Conservation (phyloP, 2,329 filamentous ascomycete species). For the Beauveria caledonica region DNA sequence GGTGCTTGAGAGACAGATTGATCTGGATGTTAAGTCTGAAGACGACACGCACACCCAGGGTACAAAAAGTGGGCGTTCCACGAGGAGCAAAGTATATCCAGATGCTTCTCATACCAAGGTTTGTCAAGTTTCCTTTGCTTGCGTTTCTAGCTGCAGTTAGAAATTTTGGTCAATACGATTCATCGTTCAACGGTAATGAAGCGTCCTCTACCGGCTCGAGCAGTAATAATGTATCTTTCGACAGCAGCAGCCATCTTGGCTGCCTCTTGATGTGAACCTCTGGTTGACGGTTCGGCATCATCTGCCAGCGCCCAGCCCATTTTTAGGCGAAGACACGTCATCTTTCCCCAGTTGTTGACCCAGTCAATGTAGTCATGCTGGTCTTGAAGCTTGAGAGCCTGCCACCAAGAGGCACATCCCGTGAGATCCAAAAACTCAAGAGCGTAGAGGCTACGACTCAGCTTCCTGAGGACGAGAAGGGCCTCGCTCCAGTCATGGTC, state of each 20-base stretch:
- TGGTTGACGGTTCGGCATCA: slow-evolving; percentile 26
- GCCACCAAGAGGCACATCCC: slow-evolving; percentile 49
- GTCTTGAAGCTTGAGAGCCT: slow-evolving; percentile 34
- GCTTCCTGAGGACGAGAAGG: slow-evolving; percentile 43
- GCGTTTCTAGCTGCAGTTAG: neutral
- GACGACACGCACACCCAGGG: slow-evolving; percentile 29
- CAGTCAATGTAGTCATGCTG: slow-evolving; percentile 46
- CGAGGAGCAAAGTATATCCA: neutral
- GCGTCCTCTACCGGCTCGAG: slow-evolving; percentile 39
- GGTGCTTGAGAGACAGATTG: slow-evolving; percentile 29
- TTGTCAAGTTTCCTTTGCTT: neutral
- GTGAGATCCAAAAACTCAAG: slow-evolving; percentile 55
- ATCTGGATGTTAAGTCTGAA: slow-evolving; percentile 28
- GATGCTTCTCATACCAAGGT: neutral
- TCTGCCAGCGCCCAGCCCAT: slow-evolving; percentile 34
- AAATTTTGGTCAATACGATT: slow-evolving; percentile 10
- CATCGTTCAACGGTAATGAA: slow-evolving; percentile 40
- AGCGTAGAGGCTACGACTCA: slow-evolving; percentile 47
- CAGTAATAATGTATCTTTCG: slow-evolving; percentile 38
- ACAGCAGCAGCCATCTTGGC: slow-evolving; percentile 31
- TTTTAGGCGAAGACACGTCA: slow-evolving; percentile 35
- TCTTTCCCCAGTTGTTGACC: slow-evolving; percentile 45
- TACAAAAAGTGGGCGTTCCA: slow-evolving; percentile 23
- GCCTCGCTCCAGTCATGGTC: slow-evolving; percentile 54
- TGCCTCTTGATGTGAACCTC: slow-evolving; percentile 26